Percentiles rank a stretch among this genome's conserved stretches.
Evolutionary conservation across 305 asterid species (phyloP).

Genomic region (Fraxinus sp.): DNA sequence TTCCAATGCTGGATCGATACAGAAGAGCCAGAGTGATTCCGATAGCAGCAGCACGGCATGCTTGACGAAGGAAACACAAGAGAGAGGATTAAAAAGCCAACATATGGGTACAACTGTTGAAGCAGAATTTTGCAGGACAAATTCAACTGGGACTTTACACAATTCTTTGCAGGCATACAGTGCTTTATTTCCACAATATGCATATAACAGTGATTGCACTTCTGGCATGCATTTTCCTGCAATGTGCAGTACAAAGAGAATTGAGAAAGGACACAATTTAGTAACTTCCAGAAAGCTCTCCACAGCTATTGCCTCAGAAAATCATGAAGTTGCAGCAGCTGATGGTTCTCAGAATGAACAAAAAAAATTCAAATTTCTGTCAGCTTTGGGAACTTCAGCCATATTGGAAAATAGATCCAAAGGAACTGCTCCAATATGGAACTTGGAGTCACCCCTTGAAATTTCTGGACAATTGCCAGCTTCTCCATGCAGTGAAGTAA

Average conservation of each 20-base stretch:
- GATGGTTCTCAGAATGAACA: constrained; percentile 33
- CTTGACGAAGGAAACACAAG: constrained; percentile 46
- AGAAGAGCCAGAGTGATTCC: constrained; percentile 40
- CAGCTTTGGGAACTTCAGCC: constrained; percentile 51
- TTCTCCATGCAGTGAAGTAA: constrained; percentile 32
- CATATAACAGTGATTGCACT: constrained; percentile 26
- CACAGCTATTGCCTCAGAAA: constrained; percentile 25
- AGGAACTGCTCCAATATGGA: constrained; percentile 49
- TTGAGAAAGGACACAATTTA: constrained; percentile 42
- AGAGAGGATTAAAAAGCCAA: constrained; percentile 49
- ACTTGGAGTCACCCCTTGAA: constrained; percentile 44
- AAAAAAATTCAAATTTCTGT: constrained; percentile 36
- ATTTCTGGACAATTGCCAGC: constrained; percentile 37
- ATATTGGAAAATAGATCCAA: constrained; percentile 52
- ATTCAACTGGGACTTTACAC: constrained; percentile 39
- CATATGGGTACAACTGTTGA: constrained; percentile 29
- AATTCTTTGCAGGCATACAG: constrained; percentile 54
- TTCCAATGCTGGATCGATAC: constrained; percentile 27
- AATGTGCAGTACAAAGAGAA: constrained; percentile 69
- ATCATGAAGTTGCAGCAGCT: constrained; percentile 23
- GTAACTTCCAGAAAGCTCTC: constrained; percentile 37
- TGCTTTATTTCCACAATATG: constrained; percentile 34
- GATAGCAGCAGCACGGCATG: constrained; percentile 41
- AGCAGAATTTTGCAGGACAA: constrained; percentile 43
- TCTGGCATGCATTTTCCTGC: constrained; percentile 57